Evolutionary conservation across 1,139 yeast species (phyloP).

Genomic region (Pichia cactophila): DNA sequence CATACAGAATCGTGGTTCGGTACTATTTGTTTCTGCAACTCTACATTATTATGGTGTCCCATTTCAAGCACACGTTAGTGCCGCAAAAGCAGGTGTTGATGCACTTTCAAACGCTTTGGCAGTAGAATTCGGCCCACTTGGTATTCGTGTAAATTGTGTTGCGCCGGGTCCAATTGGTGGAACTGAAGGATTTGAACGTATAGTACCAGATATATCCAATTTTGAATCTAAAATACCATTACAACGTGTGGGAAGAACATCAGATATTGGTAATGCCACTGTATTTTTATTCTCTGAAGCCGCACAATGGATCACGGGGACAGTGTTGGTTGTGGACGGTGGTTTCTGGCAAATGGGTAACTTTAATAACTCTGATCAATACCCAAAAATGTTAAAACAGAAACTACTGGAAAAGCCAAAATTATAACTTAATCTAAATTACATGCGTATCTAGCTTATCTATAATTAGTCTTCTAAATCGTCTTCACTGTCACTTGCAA

Average conservation of each 20-base stretch:
- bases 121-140: slow-evolving; percentile 83
- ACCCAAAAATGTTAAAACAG: slow-evolving; percentile 33
- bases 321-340: slow-evolving; percentile 80
- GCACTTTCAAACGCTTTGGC: slow-evolving; percentile 77
- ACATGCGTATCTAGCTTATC: neutral
- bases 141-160: slow-evolving; percentile 70
- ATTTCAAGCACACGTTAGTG: slow-evolving; percentile 78
- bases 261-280: slow-evolving; percentile 85
- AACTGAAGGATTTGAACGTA: slow-evolving; percentile 72
- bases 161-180: slow-evolving; percentile 84
- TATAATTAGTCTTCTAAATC: neutral
- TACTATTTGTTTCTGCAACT: slow-evolving; percentile 80
- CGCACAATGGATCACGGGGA: slow-evolving; percentile 70
- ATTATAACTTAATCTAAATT: neutral
- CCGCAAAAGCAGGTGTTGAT: slow-evolving; percentile 92
- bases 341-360: slow-evolving; percentile 80
- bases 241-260: slow-evolving; percentile 66
- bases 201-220: slow-evolving; percentile 38
- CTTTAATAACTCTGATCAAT: slow-evolving; percentile 29
- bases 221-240: slow-evolving; percentile 53
- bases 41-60: slow-evolving; percentile 84
- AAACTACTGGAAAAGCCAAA: slow-evolving; percentile 20
- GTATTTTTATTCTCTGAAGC: slow-evolving; percentile 80
- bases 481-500: slow-evolving; percentile 10
- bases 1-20: slow-evolving; percentile 52